A percentile compares a stretch with the other conserved stretches of the same genome.
phyloP scores from a whole-genome alignment of 2,329 filamentous ascomycete species.

The Alternaria brassicae region DNA sequence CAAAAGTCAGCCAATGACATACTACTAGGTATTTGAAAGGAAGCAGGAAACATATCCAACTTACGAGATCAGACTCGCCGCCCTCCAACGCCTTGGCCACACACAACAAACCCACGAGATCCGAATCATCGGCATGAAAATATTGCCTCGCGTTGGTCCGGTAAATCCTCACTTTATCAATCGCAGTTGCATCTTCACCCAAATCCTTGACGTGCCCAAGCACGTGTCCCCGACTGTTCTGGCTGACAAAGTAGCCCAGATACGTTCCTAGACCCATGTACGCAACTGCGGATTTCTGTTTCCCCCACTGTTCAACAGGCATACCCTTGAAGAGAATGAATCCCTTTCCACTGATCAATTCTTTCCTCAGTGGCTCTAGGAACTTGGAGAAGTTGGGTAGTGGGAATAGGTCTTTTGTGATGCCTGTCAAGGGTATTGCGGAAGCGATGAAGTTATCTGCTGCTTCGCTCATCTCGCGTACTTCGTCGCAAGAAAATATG shows the following conservation, averaged over 20 bases:
- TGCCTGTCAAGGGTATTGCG: slow-evolving; percentile 73
- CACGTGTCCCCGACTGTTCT: slow-evolving; percentile 85
- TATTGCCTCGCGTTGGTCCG: slow-evolving; percentile 84
- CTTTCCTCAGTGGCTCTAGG: slow-evolving; percentile 64
- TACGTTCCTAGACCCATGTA: slow-evolving; percentile 89
- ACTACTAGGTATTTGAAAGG: background rate
- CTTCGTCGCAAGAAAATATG: slow-evolving; percentile 69
- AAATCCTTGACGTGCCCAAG: slow-evolving; percentile 90
- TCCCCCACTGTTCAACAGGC: slow-evolving; percentile 77
- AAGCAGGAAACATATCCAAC: background rate
- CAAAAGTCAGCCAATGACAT: background rate
- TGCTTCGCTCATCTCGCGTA: slow-evolving; percentile 69
- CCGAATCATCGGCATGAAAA: slow-evolving; percentile 84
- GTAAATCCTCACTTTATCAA: slow-evolving; percentile 89
- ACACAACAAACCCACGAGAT: slow-evolving; percentile 84
- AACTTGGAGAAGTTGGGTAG: slow-evolving; percentile 64
- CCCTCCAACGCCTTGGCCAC: slow-evolving; percentile 79
- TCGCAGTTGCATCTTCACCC: slow-evolving; percentile 79
- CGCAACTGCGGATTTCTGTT: slow-evolving; percentile 71
- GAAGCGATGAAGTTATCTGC: slow-evolving; percentile 73
- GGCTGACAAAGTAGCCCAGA: slow-evolving; percentile 85
- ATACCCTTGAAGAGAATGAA: slow-evolving; percentile 91
- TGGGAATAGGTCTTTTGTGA: slow-evolving; percentile 69
- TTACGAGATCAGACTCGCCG: slow-evolving; percentile 80
- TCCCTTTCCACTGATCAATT: slow-evolving; percentile 82